phyloP scores from a whole-genome alignment of 495 filamentous ascomycete genomes.

The Trichoderma virens region DNA sequence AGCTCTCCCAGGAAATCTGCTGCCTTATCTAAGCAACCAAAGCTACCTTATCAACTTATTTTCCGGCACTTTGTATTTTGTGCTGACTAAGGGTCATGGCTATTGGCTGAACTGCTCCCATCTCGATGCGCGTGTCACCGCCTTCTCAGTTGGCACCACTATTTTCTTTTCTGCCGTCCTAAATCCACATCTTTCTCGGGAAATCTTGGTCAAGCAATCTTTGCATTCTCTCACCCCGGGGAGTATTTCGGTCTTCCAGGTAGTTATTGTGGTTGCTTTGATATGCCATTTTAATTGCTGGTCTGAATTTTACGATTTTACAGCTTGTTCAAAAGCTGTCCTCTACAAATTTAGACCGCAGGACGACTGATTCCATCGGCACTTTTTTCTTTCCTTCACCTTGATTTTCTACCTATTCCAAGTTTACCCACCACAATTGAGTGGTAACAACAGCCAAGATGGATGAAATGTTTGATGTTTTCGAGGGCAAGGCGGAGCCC shows the following conservation, averaged over 20 bases:
- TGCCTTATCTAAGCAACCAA: not conserved
- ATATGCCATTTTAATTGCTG: not conserved
- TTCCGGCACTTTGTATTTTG: too few relatives aligned
- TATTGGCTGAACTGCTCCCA: not conserved
- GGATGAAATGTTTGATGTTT: constrained; percentile 82
- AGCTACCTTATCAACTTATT: too few relatives aligned
- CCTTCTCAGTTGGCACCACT: not conserved
- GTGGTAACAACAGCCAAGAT: constrained; percentile 32
- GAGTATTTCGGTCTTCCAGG: not conserved
- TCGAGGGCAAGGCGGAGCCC: constrained; percentile 57
- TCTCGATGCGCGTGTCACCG: constrained; percentile 1
- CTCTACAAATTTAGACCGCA: not conserved
- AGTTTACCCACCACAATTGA: not conserved
- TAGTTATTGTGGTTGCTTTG: not conserved
- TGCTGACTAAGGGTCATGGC: too few relatives aligned
- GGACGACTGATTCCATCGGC: not conserved
- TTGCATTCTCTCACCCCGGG: not conserved
- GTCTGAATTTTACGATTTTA: not conserved
- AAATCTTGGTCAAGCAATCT: not conserved
- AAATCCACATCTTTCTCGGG: not conserved
- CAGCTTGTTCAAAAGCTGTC: not conserved
- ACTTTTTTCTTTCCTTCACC: not conserved
- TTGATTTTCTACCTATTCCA: not conserved
- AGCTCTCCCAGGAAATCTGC: not conserved
- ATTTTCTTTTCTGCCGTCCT: constrained; percentile 6